Evolutionary conservation across 176 grass and related monocot species (phyloP), one percentile per base, ranked within the genome.

Genomic region (Neostapfia colusana): DNA sequence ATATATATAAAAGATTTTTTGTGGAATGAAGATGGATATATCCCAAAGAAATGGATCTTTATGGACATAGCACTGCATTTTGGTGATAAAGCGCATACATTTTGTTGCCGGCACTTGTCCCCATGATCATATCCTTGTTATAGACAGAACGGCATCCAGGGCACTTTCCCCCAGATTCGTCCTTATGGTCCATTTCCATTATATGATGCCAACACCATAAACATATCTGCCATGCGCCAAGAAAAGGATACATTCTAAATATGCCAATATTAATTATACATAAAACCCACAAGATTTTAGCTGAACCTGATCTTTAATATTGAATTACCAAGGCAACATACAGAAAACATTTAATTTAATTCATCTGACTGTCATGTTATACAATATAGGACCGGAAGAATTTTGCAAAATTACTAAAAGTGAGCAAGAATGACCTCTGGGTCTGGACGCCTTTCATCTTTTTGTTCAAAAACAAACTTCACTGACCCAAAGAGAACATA

Each of bases 171-270:
- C 83, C 82, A 72, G 58, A 83, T 66, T 83, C 85, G 43, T 83
- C 83, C 65, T 87, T 84, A 37, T 84, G 64, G 53, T 86, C 84
- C 59, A 87, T 87, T 72, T 65, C 77, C 60, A 88, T 85, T 85
- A 88, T 83, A 76, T 72, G 78, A 83, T 92, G 86, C 86, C 86
- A 92, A 57, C 90, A 92, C 79, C 79, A 92, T 34, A 92, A 70
- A 72, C 90, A 92, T 73, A 92, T 83, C 90, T 92, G 80, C 70
- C 75, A 58, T 12, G 55, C 26, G 10, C 3, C 31, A 31, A 2
- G 31, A 31, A 31, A 31, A 31, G 31, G 31, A 3, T 31, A 75
- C 2, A 69, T 78, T 73, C 74, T 21, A 68, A 67, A 86, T 56
- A 25, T 42, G 15, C 11, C 7, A 46, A 39, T 27, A 72, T 54